Percentiles rank a stretch among this genome's conserved stretches.
Evolutionary conservation across 2,329 filamentous ascomycete genomes (phyloP).

Genomic region (Sclerotinia sclerotiorum): DNA sequence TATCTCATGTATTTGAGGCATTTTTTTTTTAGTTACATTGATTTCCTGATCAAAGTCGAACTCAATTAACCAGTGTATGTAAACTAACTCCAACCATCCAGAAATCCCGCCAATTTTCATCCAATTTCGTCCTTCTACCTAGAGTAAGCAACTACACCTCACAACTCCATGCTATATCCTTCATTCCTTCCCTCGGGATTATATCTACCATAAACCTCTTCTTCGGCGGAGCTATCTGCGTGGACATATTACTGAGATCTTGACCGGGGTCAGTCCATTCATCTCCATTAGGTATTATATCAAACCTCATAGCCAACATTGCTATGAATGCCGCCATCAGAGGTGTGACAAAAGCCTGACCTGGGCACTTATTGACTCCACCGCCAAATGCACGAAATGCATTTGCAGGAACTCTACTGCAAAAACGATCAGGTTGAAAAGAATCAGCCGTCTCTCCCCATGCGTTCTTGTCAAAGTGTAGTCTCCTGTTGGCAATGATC

Average conservation of each 20-base stretch:
- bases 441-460: constrained; percentile 10
- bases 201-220: constrained; percentile 15
- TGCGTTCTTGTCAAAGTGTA: constrained; percentile 17
- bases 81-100: neutral
- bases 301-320: constrained; percentile 18
- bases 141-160: neutral
- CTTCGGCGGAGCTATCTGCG: neutral
- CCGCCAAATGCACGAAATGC: constrained; percentile 21
- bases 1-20: neutral
- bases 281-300: constrained; percentile 2
- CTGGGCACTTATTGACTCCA: constrained; percentile 18
- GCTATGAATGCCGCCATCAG: neutral
- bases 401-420: neutral
- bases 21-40: neutral
- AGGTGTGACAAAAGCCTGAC: neutral
- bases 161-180: constrained; percentile 12
- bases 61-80: neutral
- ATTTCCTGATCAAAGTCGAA: neutral
- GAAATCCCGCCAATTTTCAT: too few species aligned
- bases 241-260: constrained; percentile 12
- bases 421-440: constrained; percentile 10
- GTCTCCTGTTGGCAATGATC: constrained; percentile 1
- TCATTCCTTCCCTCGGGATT: neutral
- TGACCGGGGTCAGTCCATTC: constrained; percentile 7
- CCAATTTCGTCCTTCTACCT: neutral